These are phyloP conservation scores for Calocybe gangraenosa DNA, from an alignment of 768 basidiomycete genomes.

Conservation along the genomic window DNA sequence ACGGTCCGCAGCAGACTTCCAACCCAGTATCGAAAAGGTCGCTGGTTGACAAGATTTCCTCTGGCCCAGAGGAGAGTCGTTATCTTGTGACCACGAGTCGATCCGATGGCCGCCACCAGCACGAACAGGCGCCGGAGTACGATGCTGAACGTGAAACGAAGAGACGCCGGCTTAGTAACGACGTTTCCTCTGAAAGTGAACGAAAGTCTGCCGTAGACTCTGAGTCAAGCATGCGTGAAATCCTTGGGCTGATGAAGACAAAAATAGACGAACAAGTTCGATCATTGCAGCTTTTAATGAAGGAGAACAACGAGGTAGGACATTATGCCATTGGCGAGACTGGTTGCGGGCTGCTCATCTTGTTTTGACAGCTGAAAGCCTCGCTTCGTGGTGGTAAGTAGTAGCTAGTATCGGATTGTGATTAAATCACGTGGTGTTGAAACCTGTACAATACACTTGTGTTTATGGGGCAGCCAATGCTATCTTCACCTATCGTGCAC, in stretches of 20 bases:
- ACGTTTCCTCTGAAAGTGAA: conserved; percentile 5
- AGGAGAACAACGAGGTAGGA: conserved; percentile 45
- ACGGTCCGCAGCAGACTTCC: not conserved
- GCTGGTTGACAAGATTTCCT: conserved; percentile 2
- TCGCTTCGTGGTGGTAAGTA: conserved; percentile 9
- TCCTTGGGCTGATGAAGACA: conserved; percentile 42
- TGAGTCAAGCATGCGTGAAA: conserved; percentile 18
- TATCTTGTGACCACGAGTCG: not conserved
- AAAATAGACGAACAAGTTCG: conserved; percentile 46
- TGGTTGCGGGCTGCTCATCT: conserved; percentile 2
- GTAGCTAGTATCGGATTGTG: not conserved
- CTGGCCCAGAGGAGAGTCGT: not conserved
- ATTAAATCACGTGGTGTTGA: conserved; percentile 17
- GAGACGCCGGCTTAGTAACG: conserved; percentile 23
- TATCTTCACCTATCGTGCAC: not conserved
- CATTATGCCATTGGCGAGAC: not conserved
- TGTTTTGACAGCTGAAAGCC: conserved; percentile 23
- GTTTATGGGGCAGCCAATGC: too few relatives aligned
- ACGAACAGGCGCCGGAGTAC: not conserved
- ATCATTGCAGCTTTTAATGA: conserved; percentile 35
- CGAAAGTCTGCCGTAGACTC: conserved; percentile 5
- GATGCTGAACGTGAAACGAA: conserved; percentile 19
- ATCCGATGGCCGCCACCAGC: too few relatives aligned
- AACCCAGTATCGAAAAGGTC: not conserved
- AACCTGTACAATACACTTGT: too few relatives aligned